phyloP scores from a whole-genome alignment of 805 yeast genomes.

The Candida insectorum region DNA sequence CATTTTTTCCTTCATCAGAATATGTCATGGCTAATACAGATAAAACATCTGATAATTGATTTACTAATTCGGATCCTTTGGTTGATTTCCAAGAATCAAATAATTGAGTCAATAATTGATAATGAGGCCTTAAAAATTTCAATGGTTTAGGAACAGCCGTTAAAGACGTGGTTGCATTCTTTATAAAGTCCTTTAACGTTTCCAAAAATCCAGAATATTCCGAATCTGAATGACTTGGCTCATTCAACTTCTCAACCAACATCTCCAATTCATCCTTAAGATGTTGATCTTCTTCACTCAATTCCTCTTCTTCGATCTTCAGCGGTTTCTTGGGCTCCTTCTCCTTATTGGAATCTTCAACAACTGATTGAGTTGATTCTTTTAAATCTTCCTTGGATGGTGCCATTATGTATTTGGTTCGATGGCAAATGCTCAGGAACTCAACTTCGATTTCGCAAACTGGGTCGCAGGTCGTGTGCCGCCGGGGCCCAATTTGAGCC shows the following conservation, averaged over 20 bases:
- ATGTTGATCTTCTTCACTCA: constrained; percentile 89
- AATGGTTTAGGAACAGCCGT: constrained; percentile 99
- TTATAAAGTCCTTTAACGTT: constrained; percentile 70
- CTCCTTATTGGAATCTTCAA: constrained; percentile 1
- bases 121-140: constrained; percentile 89
- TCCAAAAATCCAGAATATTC: constrained; percentile 62
- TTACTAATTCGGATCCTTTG: constrained; percentile 21
- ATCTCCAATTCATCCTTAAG: constrained; percentile 82
- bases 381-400: constrained; percentile 26
- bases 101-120: constrained; percentile 59
- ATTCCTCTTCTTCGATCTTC: constrained; percentile 62
- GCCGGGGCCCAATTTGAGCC: not conserved
- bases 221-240: constrained; percentile 39
- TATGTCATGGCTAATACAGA: constrained; percentile 96
- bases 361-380: not conserved
- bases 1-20: constrained; percentile 75
- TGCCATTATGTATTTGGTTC: constrained; percentile 30
- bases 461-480: not conserved
- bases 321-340: constrained; percentile 18
- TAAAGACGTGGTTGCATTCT: constrained; percentile 96
- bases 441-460: not conserved
- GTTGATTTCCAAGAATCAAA: constrained; percentile 60
- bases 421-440: constrained; percentile 9
- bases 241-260: constrained; percentile 76
- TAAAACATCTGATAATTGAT: constrained; percentile 77